Percentiles rank a stretch among this genome's conserved stretches.
These are phyloP conservation scores for Pilaira anomala DNA, from an alignment of 192 early-diverging fungal genomes.

Conservation along the genomic window DNA sequence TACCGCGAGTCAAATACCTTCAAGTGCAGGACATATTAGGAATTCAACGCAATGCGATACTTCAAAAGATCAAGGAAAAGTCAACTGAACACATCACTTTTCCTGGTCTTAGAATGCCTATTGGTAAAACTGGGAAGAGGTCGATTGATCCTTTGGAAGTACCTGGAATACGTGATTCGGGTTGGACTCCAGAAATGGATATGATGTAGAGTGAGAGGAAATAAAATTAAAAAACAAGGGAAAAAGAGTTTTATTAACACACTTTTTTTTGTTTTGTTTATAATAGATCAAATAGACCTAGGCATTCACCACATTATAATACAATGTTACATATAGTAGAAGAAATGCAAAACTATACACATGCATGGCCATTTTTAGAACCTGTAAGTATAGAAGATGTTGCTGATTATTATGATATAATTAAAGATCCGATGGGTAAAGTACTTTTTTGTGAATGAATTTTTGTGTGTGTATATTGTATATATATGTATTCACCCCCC, in stretches of 20 bases:
- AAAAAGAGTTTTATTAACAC: background rate
- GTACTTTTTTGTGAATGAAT: background rate
- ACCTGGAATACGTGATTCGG: constrained; percentile 83
- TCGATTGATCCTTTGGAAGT: constrained; percentile 78
- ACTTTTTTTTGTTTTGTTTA: background rate
- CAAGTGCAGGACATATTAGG: constrained; percentile 67
- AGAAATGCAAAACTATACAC: constrained; percentile 72
- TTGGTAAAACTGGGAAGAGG: constrained; percentile 54
- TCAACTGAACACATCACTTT: constrained; percentile 72
- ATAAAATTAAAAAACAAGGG: background rate
- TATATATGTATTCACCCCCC: background rate
- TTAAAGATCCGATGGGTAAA: constrained; percentile 94
- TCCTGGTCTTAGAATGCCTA: constrained; percentile 60
- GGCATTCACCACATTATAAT: constrained; percentile 55
- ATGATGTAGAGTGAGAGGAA: constrained; percentile 21
- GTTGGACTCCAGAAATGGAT: constrained; percentile 91
- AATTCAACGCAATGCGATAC: constrained; percentile 74
- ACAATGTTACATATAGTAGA: constrained; percentile 66
- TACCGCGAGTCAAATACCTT: constrained; percentile 82
- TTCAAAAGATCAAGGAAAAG: constrained; percentile 75
- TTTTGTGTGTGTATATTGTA: background rate
- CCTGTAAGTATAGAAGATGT: constrained; percentile 86
- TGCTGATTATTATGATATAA: constrained; percentile 90
- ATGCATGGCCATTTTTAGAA: constrained; percentile 90
- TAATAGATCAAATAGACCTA: constrained; percentile 38